Conservation (phyloP, 805 yeast species). For the Pichia kluyveri region DNA sequence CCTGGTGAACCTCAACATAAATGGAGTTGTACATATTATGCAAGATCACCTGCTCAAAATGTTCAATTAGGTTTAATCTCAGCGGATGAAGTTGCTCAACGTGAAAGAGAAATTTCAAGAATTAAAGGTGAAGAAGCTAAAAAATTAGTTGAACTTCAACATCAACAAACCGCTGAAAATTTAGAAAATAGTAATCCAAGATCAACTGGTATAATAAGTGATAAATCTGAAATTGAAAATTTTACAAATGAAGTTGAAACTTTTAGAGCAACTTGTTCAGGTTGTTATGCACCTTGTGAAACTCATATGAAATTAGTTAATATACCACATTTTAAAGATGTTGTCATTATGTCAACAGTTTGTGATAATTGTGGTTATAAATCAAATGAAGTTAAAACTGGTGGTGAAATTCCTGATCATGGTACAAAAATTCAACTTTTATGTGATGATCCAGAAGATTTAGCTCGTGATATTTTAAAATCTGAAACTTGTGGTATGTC, state of each 20-base stretch:
- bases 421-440: conserved; percentile 68
- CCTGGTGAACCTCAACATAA: conserved; percentile 86
- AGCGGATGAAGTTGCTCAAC: conserved; percentile 50
- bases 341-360: conserved; percentile 88
- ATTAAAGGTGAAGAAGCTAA: conserved; percentile 10
- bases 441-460: conserved; percentile 85
- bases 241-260: conserved; percentile 86
- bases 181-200: conserved; percentile 29
- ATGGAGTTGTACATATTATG: conserved; percentile 79
- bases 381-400: conserved; percentile 96
- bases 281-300: conserved; percentile 72
- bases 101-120: conserved; percentile 29
- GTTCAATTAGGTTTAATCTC: conserved; percentile 74
- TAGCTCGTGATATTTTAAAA: conserved; percentile 88
- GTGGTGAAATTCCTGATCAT: conserved; percentile 86
- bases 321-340: conserved; percentile 97
- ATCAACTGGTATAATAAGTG: conserved; percentile 53
- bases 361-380: conserved; percentile 93
- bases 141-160: conserved; percentile 21
- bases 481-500: conserved; percentile 85
- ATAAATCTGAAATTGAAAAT: conserved; percentile 71
- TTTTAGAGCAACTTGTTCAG: conserved; percentile 85
- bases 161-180: conserved; percentile 21
- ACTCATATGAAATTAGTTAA: conserved; percentile 96
- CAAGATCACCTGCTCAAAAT: conserved; percentile 82